A percentile compares a stretch with the other conserved stretches of the same genome.
phyloP scores from a whole-genome alignment of 805 yeast genomes.

The Spathaspora gorwiae region DNA sequence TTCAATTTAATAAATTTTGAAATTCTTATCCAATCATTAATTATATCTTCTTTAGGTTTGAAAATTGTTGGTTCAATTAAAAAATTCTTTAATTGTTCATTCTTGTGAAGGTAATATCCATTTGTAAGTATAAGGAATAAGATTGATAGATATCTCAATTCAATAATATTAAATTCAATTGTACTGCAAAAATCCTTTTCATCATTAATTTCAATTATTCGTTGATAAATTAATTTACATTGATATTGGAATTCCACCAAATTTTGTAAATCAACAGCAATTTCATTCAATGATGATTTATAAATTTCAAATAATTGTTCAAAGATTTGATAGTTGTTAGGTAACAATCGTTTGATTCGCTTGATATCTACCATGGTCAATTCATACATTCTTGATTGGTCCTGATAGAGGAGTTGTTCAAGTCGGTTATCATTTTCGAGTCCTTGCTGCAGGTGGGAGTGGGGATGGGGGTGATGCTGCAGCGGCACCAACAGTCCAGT shows the following conservation, averaged over 20 bases:
- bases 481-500: too few relatives aligned
- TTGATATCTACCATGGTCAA: conserved; percentile 9
- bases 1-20: conserved; percentile 15
- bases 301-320: conserved; percentile 4
- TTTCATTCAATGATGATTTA: conserved; percentile 2
- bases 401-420: conserved; percentile 2
- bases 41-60: conserved; percentile 11
- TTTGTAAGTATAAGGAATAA: conserved; percentile 16
- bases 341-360: conserved; percentile 9
- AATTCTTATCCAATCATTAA: conserved; percentile 12
- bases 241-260: conserved; percentile 3
- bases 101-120: conserved; percentile 14
- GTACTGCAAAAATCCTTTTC: conserved; percentile 6
- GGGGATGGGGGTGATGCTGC: background rate
- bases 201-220: conserved; percentile 5
- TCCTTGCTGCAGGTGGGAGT: background rate
- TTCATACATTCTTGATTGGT: conserved; percentile 3
- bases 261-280: conserved; percentile 6
- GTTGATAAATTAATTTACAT: conserved; percentile 4
- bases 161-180: conserved; percentile 8
- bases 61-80: conserved; percentile 6
- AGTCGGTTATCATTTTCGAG: conserved; percentile 1
- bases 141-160: conserved; percentile 14
- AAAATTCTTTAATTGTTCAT: background rate
- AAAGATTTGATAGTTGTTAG: conserved; percentile 3